These are phyloP conservation scores for Malus domestica DNA, from an alignment of 306 rosid genomes.

Conservation along the genomic window DNA sequence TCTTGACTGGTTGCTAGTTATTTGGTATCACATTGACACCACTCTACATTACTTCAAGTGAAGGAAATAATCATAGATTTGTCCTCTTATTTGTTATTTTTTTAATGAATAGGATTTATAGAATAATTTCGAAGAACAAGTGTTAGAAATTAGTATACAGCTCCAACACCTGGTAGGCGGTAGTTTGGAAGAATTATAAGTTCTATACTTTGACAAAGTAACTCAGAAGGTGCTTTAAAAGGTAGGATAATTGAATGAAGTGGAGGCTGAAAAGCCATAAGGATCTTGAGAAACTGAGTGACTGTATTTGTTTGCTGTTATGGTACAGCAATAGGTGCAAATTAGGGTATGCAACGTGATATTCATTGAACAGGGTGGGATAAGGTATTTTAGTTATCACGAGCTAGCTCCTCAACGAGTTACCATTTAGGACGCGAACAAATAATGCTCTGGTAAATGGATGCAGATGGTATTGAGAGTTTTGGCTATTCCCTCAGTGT, in stretches of 20 bases:
- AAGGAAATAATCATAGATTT: not conserved
- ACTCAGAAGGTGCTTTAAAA: not conserved
- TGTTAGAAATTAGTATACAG: not conserved
- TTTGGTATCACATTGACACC: no score
- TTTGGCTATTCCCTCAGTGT: not conserved
- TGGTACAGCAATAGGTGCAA: no score
- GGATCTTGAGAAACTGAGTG: no score
- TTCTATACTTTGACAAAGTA: not conserved
- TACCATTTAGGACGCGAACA: not conserved
- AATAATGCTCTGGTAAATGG: not conserved
- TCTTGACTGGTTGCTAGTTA: not conserved
- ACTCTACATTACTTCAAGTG: no score
- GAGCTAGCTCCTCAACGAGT: not conserved
- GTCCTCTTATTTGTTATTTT: not conserved
- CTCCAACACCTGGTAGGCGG: not conserved
- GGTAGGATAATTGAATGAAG: no score
- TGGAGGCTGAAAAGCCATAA: no score
- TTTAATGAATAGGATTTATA: not conserved
- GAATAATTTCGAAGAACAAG: not conserved
- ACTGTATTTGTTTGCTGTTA: no score
- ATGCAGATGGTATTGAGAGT: not conserved
- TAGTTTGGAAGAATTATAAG: not conserved
- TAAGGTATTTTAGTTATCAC: not conserved
- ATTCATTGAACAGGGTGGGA: not conserved
- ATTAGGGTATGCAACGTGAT: not conserved